These are phyloP conservation scores for Alternaria tenuissima DNA, from an alignment of 2,329 filamentous ascomycete species.

Conservation along the genomic window DNA sequence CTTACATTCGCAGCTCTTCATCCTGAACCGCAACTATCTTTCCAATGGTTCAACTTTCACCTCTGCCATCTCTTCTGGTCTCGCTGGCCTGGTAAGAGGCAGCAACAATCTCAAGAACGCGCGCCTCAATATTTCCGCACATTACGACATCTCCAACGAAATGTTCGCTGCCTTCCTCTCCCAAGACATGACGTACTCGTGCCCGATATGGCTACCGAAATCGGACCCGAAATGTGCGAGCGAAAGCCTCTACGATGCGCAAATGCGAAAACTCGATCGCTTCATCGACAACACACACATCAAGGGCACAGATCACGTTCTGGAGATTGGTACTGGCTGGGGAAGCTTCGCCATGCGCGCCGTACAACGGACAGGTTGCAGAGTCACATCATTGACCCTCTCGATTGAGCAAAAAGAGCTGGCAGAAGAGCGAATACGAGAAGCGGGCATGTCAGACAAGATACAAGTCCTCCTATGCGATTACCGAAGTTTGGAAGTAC, in stretches of 20 bases:
- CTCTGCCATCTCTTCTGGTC: conserved; percentile 65
- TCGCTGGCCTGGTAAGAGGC: conserved; percentile 62
- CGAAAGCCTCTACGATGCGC: conserved; percentile 71
- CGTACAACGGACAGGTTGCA: conserved; percentile 70
- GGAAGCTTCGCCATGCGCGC: conserved; percentile 77
- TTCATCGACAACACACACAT: conserved; percentile 73
- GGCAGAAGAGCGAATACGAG: conserved; percentile 70
- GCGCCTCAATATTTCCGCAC: conserved; percentile 71
- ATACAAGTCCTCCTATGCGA: conserved; percentile 74
- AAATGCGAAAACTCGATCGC: conserved; percentile 70
- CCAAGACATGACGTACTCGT: conserved; percentile 80
- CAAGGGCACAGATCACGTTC: conserved; percentile 70
- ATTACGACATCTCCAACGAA: conserved; percentile 79
- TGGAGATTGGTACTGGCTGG: conserved; percentile 81
- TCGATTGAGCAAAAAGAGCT: conserved; percentile 73
- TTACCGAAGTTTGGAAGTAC: conserved; percentile 68
- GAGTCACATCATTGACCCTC: conserved; percentile 73
- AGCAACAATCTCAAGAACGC: conserved; percentile 62
- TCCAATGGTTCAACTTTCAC: conserved; percentile 70
- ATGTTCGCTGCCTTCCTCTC: conserved; percentile 79
- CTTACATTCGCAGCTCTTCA: conserved; percentile 66
- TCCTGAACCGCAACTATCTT: conserved; percentile 70
- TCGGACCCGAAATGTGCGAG: conserved; percentile 53
- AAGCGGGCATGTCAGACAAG: conserved; percentile 65
- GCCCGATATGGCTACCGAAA: conserved; percentile 68